A percentile compares a stretch with the other conserved stretches of the same genome.
These are phyloP conservation scores for Chaetomiaceae sp. DNA, from an alignment of 2,329 filamentous ascomycete species.

Conservation along the genomic window DNA sequence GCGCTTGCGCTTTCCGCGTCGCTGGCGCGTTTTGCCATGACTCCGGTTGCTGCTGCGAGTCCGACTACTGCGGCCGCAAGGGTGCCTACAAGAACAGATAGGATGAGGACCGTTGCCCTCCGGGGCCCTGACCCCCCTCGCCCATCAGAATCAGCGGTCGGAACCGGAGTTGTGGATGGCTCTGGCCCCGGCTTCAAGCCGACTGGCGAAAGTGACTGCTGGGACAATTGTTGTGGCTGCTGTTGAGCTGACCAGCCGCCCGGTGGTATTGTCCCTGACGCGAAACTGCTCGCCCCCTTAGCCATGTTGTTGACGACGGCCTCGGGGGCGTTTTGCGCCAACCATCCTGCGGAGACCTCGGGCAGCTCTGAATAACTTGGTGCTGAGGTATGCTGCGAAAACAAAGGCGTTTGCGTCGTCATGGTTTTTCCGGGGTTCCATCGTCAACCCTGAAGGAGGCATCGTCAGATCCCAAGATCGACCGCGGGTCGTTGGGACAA, in stretches of 20 bases:
- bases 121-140: neutral
- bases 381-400: neutral
- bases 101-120: neutral
- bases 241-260: neutral
- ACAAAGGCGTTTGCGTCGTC: neutral
- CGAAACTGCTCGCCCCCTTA: neutral
- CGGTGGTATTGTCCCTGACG: too few species aligned
- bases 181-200: neutral
- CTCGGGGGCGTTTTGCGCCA: neutral
- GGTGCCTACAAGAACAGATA: neutral
- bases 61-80: neutral
- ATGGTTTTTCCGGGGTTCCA: too few species aligned
- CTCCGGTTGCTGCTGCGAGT: neutral
- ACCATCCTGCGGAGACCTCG: neutral
- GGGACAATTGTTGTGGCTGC: neutral
- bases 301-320: neutral
- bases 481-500: neutral
- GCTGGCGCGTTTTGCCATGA: neutral
- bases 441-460: too few species aligned
- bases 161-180: too few species aligned
- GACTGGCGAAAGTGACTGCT: neutral
- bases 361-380: neutral
- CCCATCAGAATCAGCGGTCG: neutral
- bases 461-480: too few species aligned
- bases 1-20: neutral